Evolutionary conservation across 1,284 basidiomycete genomes (phyloP), one percentile per base, ranked within the genome.

Genomic region (Inonotus hispidus): DNA sequence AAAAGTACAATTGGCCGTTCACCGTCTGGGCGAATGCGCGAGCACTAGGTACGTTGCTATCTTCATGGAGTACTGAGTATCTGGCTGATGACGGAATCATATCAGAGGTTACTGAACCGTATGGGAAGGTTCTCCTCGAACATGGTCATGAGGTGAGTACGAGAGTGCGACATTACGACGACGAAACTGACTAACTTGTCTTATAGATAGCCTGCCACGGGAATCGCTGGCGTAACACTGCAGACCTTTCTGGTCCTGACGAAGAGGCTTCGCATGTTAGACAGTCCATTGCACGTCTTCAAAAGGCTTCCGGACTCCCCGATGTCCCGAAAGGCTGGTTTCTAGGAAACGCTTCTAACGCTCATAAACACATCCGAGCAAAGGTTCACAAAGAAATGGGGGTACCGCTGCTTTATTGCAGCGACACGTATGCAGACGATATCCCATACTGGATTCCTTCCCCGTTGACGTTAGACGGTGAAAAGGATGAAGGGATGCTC

Each of bases 401-500:
- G 8, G 27, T 69, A n/a, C 64, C 67, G 0, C 61, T 69, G 13
- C 63, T 63, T 29, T 68, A 67, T 58, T 66, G 62, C 43, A 60
- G 61, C 21, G 68, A 70, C 60, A 61, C 63, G 47, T 67, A 74
- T 63, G 69, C 71, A 55, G 75, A 76, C 56, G 75, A 76, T 56
- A 70, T 76, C 10, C 75, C 75, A 1, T 74, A 73, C 66, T 76
- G 71, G 70, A 69, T 75, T 7, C 66, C 67, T 4, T 65, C 61
- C 21, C 70, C 68, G 11, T 29, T 53, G 25, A 35, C 27, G 5
- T 7, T 53, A 29, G 64, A 63, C 14, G 49, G 60, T 32, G 11
- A 56, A 14, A 41, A 57, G 25, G 56, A 59, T 10, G 57, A 66
- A n/a, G 68, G 68, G 54, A 64, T 75, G 10, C 70, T 75, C 14